A percentile compares a stretch with the other conserved stretches of the same genome.
phyloP scores from a whole-genome alignment of 495 filamentous ascomycete species.

The Hypoxylon trugodes region DNA sequence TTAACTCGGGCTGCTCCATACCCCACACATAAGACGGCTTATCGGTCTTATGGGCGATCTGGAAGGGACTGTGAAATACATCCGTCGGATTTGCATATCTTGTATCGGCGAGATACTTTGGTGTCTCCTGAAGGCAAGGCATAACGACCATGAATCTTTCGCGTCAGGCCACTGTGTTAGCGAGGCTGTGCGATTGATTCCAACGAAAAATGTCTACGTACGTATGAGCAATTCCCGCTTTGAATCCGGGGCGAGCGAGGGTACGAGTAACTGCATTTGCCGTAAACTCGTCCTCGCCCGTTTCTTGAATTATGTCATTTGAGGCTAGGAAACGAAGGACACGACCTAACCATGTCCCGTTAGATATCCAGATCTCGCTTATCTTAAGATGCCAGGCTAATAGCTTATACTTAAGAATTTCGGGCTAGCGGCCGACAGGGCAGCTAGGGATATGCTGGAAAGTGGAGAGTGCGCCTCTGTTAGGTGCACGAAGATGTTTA shows the following conservation, averaged over 20 bases:
- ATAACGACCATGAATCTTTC: constrained; percentile 21
- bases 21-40: constrained; percentile 53
- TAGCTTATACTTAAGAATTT: constrained; percentile 39
- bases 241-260: constrained; percentile 40
- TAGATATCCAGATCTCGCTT: neutral
- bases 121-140: constrained; percentile 44
- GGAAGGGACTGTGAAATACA: constrained; percentile 15
- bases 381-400: neutral
- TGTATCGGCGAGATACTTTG: constrained; percentile 51
- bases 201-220: neutral
- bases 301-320: constrained; percentile 49
- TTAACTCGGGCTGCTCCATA: constrained; percentile 47
- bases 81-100: constrained; percentile 4
- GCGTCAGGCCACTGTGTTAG: too few relatives aligned
- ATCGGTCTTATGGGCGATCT: constrained; percentile 53
- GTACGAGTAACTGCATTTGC: constrained; percentile 47
- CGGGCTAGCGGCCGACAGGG: constrained; percentile 38
- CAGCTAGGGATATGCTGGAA: constrained; percentile 38
- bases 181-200: neutral
- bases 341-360: constrained; percentile 43
- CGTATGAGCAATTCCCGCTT: constrained; percentile 45
- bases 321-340: constrained; percentile 57
- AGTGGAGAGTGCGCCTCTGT: constrained; percentile 35
- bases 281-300: constrained; percentile 43
- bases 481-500: constrained; percentile 46